Conservation (phyloP, 768 basidiomycete genomes). For the Sarcomyxa edulis region DNA sequence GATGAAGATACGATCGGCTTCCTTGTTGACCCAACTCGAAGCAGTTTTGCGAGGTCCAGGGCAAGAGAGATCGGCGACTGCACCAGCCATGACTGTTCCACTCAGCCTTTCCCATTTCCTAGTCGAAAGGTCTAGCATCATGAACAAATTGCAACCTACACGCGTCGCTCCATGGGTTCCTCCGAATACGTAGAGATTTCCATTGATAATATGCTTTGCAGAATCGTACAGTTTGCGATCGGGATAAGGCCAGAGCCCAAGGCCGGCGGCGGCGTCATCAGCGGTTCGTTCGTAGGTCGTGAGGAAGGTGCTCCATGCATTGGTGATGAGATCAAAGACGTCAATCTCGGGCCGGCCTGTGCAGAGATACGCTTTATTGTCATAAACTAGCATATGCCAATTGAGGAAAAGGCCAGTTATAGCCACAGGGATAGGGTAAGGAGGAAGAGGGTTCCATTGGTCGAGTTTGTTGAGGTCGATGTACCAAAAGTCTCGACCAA, state of each 20-base stretch:
- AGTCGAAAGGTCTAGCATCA: slow-evolving; percentile 28
- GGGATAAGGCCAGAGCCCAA: slow-evolving; percentile 19
- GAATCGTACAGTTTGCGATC: slow-evolving; percentile 8
- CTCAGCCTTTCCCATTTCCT: slow-evolving; percentile 21
- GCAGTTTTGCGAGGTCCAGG: slow-evolving; percentile 30
- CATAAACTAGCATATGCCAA: no score
- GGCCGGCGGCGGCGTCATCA: slow-evolving; percentile 15
- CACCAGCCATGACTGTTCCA: slow-evolving; percentile 15
- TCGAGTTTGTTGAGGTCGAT: no score
- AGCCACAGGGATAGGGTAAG: no score
- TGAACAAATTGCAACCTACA: slow-evolving; percentile 32
- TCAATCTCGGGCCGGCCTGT: no score
- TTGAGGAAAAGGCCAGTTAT: no score
- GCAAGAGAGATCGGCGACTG: slow-evolving; percentile 12
- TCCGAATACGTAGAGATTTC: slow-evolving; percentile 33
- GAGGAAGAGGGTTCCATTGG: no score
- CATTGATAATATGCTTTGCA: slow-evolving; percentile 19
- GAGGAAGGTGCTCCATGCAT: no score
- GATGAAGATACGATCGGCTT: slow-evolving; percentile 23
- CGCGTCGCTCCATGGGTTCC: slow-evolving; percentile 21
- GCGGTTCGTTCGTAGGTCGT: no score
- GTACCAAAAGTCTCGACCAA: no score
- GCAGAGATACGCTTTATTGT: no score
- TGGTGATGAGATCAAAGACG: no score
- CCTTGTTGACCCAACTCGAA: slow-evolving; percentile 26